Percentiles rank a stretch among this genome's conserved stretches.
phyloP scores from a whole-genome alignment of 1,284 basidiomycete genomes.

The Puccinia triticina region DNA sequence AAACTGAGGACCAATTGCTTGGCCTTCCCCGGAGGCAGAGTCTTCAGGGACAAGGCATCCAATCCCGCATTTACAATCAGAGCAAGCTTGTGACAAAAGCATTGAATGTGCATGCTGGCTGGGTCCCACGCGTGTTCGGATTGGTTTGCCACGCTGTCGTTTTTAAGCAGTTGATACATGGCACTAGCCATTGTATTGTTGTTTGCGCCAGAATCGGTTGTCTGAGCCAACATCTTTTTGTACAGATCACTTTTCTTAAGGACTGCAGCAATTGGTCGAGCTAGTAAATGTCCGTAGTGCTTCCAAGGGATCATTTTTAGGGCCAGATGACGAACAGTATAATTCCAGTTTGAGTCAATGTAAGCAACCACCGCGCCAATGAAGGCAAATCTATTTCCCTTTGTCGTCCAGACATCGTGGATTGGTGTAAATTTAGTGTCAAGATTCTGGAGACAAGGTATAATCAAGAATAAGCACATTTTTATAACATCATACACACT shows the following conservation, averaged over 20 bases:
- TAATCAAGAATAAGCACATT: too few species aligned
- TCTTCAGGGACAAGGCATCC: slow-evolving; percentile 1
- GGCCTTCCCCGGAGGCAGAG: too few species aligned
- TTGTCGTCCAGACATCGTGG: slow-evolving; percentile 1
- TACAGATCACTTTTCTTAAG: background rate
- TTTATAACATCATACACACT: background rate
- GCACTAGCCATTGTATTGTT: slow-evolving; percentile 23
- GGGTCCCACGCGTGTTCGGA: background rate
- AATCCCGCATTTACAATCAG: slow-evolving; percentile 29
- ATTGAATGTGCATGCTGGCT: slow-evolving; percentile 10
- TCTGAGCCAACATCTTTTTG: slow-evolving; percentile 31
- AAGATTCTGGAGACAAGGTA: background rate
- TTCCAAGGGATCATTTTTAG: too few species aligned
- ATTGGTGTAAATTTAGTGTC: slow-evolving; percentile 3
- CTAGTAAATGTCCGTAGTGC: background rate
- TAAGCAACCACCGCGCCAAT: too few species aligned
- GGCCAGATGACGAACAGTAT: too few species aligned
- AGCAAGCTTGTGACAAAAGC: slow-evolving; percentile 35
- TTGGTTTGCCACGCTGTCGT: background rate
- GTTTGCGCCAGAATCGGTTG: slow-evolving; percentile 5
- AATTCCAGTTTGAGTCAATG: too few species aligned
- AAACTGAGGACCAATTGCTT: too few species aligned
- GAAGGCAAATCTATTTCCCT: too few species aligned
- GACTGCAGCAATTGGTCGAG: background rate
- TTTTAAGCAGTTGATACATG: background rate